phyloP scores from a whole-genome alignment of 352 stramenopile species.

The Phytophthora pistaciae region DNA sequence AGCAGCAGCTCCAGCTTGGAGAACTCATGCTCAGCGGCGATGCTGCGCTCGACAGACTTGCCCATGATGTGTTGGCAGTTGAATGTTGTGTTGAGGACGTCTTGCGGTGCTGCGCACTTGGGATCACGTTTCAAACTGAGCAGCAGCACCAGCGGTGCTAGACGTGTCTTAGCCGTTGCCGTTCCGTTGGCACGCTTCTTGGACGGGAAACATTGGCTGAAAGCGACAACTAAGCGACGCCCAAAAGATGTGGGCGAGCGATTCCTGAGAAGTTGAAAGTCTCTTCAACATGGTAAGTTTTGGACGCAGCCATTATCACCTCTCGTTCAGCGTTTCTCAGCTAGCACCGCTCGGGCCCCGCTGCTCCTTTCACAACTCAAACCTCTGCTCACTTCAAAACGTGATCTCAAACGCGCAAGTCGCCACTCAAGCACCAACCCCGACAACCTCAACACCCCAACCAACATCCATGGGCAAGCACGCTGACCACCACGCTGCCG shows the following conservation, averaged over 20 bases:
- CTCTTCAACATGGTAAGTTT: neutral
- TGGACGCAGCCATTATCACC: neutral
- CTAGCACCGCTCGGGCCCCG: too few species aligned
- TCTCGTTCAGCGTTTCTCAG: neutral
- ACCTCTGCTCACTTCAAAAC: neutral
- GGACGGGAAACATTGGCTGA: neutral
- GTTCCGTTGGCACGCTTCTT: neutral
- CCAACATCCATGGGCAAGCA: slow-evolving; percentile 21
- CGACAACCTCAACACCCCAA: neutral
- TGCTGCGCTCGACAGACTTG: slow-evolving; percentile 13
- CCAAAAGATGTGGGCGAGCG: neutral
- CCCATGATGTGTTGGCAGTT: slow-evolving; percentile 11
- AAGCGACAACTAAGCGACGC: neutral
- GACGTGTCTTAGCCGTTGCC: neutral
- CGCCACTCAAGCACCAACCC: neutral
- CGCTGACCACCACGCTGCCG: slow-evolving; percentile 7
- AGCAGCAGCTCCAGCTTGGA: slow-evolving; percentile 27
- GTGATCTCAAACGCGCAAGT: neutral
- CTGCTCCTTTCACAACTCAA: neutral
- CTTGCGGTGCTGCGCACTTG: neutral
- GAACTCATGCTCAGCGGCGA: slow-evolving; percentile 28
- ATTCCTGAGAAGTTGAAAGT: neutral
- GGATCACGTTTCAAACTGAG: slow-evolving; percentile 17
- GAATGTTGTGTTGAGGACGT: neutral
- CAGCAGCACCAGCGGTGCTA: neutral